Evolutionary conservation across 2,329 filamentous ascomycete genomes (phyloP).

Genomic region (Aspergillus thermomutatus): DNA sequence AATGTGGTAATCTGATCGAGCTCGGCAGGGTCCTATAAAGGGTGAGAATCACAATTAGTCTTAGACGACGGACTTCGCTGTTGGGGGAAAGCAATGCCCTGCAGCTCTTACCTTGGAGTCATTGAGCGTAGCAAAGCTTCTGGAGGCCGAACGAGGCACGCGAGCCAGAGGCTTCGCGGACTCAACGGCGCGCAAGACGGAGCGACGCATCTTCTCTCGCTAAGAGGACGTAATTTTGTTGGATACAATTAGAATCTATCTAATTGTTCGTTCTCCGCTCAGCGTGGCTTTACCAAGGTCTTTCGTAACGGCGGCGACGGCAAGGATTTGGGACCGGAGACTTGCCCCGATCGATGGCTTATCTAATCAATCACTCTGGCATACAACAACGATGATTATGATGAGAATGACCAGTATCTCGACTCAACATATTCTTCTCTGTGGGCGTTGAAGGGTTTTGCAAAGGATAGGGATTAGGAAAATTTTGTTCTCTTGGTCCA

Average conservation of each 20-base stretch:
- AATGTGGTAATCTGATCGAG: constrained; percentile 85
- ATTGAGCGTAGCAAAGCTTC: constrained; percentile 35
- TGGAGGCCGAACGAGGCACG: constrained; percentile 31
- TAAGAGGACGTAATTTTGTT: constrained; percentile 1
- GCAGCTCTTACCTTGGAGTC: constrained; percentile 32
- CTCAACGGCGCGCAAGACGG: constrained; percentile 38
- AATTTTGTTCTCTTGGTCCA: not conserved
- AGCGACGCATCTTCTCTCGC: constrained; percentile 35
- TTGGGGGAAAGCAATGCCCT: not conserved
- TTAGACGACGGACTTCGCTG: not conserved
- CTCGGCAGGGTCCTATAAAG: constrained; percentile 70
- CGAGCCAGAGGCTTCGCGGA: constrained; percentile 35
- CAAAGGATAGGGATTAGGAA: not conserved
- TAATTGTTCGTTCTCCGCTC: constrained; percentile 6
- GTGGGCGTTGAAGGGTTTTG: not conserved
- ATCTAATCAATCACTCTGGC: constrained; percentile 23
- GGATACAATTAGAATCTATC: constrained; percentile 1
- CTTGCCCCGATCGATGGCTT: constrained; percentile 21
- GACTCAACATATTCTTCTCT: not conserved
- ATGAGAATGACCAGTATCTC: not conserved
- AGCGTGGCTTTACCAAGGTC: constrained; percentile 3
- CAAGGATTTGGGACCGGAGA: constrained; percentile 22
- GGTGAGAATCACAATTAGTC: constrained; percentile 7
- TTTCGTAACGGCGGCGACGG: constrained; percentile 10
- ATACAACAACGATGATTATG: not conserved